A percentile compares a stretch with the other conserved stretches of the same genome.
Conservation (phyloP, 148 eudicot species). For the Nyssa sinensis region DNA sequence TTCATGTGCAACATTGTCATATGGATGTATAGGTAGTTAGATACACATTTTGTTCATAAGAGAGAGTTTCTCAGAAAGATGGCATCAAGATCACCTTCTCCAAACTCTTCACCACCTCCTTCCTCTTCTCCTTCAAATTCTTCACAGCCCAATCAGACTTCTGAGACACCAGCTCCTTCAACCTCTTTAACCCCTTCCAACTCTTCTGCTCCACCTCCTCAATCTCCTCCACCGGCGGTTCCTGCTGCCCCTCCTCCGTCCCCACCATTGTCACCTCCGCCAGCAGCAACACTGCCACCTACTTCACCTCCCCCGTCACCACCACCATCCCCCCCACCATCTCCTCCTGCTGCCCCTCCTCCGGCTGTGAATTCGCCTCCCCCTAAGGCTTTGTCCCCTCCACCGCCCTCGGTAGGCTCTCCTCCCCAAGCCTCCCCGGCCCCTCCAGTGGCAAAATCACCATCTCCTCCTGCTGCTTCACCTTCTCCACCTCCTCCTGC, state of each 20-base stretch:
- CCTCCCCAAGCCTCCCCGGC: conserved; percentile 31
- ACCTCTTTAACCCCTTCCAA: conserved; percentile 17
- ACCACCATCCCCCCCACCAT: conserved; percentile 20
- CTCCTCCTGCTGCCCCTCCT: conserved; percentile 19
- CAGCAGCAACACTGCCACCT: conserved; percentile 14
- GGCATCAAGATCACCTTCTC: conserved; percentile 49
- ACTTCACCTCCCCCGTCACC: conserved; percentile 16
- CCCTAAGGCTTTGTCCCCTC: conserved; percentile 27
- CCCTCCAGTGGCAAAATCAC: too few relatives aligned
- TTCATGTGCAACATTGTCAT: conserved; percentile 8
- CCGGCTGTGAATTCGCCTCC: conserved; percentile 29
- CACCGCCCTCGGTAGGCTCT: conserved; percentile 19
- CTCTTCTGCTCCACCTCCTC: conserved; percentile 6
- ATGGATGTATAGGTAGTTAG: conserved; percentile 27
- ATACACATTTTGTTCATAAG: conserved; percentile 26
- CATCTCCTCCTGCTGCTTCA: conserved; percentile 25
- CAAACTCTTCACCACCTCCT: conserved; percentile 21
- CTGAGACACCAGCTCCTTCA: conserved; percentile 21
- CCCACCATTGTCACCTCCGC: conserved; percentile 14
- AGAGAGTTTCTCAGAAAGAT: conserved; percentile 29
- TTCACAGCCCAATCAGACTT: conserved; percentile 16
- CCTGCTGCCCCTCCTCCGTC: conserved; percentile 20
- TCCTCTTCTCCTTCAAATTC: conserved; percentile 7
- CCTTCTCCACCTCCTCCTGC: conserved; percentile 35
- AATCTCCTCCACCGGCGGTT: conserved; percentile 24